phyloP scores from a whole-genome alignment of 2,329 filamentous ascomycete genomes.

The Epichloe amarillans region DNA sequence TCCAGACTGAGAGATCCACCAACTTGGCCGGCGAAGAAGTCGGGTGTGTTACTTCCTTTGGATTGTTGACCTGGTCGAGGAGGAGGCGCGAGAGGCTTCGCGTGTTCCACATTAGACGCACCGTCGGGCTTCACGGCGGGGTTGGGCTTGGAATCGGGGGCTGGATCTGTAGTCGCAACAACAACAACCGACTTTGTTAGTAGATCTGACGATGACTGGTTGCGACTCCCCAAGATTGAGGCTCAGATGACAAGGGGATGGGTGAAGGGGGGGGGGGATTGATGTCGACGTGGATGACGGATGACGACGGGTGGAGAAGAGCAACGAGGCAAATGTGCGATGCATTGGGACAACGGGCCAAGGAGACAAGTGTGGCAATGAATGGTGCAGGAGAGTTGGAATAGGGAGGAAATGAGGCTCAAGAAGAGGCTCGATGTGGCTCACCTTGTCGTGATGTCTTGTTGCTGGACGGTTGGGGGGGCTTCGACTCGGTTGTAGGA shows the following conservation, averaged over 20 bases:
- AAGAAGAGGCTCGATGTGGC: slow-evolving; percentile 14
- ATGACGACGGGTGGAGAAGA: slow-evolving; percentile 3
- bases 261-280: neutral
- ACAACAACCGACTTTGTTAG: slow-evolving; percentile 10
- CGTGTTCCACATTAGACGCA: slow-evolving; percentile 40
- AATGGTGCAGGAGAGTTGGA: neutral
- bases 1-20: slow-evolving; percentile 55
- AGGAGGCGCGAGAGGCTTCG: slow-evolving; percentile 57
- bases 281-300: slow-evolving; percentile 1
- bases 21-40: slow-evolving; percentile 53
- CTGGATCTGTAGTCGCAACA: slow-evolving; percentile 22
- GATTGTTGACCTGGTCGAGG: slow-evolving; percentile 45
- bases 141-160: slow-evolving; percentile 34
- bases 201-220: neutral
- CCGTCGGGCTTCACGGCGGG: slow-evolving; percentile 33
- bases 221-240: neutral
- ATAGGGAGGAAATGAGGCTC: slow-evolving; percentile 2
- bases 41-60: slow-evolving; percentile 41
- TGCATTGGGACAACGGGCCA: slow-evolving; percentile 1
- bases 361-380: neutral
- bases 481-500: slow-evolving; percentile 31
- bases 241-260: neutral
- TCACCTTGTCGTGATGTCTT: slow-evolving; percentile 31
- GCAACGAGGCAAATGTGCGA: slow-evolving; percentile 1
- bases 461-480: slow-evolving; percentile 32